Evolutionary conservation across 805 yeast genomes (phyloP).

Genomic region (Blastobotrys muscicola): DNA sequence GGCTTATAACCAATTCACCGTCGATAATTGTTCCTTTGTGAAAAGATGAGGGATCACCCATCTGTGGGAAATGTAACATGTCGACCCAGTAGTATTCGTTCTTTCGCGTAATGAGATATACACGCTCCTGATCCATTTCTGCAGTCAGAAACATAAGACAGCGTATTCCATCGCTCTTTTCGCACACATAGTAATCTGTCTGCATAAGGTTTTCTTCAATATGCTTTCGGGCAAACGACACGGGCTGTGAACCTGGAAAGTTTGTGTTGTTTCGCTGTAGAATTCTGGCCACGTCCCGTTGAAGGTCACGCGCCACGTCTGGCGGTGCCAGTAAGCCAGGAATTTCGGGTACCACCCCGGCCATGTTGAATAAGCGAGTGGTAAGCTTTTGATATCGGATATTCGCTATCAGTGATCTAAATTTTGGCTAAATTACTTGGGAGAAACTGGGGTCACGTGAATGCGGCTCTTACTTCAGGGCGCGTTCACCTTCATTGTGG

Average conservation of each 20-base stretch:
- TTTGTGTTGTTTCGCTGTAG: conserved; percentile 36
- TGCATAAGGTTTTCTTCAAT: conserved; percentile 48
- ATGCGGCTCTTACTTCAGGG: too few relatives aligned
- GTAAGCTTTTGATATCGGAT: too few relatives aligned
- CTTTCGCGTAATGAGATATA: conserved; percentile 79
- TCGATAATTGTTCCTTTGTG: conserved; percentile 84
- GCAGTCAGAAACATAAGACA: conserved; percentile 52
- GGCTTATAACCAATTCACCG: conserved; percentile 73
- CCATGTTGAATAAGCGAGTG: conserved; percentile 6
- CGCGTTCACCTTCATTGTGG: too few relatives aligned
- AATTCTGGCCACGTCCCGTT: conserved; percentile 56
- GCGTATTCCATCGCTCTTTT: conserved; percentile 88
- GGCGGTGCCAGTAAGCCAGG: conserved; percentile 79
- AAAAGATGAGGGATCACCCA: conserved; percentile 40
- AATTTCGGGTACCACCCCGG: conserved; percentile 60
- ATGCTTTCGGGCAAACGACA: conserved; percentile 74
- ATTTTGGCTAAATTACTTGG: not conserved
- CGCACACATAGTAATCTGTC: conserved; percentile 89
- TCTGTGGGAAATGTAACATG: conserved; percentile 65
- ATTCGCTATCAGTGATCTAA: not conserved
- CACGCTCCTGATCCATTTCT: conserved; percentile 76
- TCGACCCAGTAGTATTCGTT: conserved; percentile 78
- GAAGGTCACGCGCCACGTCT: conserved; percentile 57
- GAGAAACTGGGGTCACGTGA: not conserved
- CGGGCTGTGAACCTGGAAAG: conserved; percentile 80